phyloP scores from a whole-genome alignment of 2,329 filamentous ascomycete genomes.

The Microcyclospora tardicrescens region DNA sequence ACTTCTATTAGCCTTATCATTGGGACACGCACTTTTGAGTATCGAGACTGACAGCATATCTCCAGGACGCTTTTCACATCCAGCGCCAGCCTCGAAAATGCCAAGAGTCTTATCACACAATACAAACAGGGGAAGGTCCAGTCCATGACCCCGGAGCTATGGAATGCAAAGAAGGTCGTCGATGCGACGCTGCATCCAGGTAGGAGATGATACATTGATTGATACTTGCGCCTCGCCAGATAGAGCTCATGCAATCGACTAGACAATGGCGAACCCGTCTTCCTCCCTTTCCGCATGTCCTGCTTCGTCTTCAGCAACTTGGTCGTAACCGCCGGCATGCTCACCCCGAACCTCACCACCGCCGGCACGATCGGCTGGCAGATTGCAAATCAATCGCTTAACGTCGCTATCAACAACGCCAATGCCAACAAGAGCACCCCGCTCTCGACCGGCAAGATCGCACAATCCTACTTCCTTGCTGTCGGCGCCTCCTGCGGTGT shows the following conservation, averaged over 20 bases:
- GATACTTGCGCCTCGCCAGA: too few species aligned
- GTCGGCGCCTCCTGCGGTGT: conserved; percentile 90
- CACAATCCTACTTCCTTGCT: conserved; percentile 81
- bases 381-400: conserved; percentile 90
- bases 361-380: conserved; percentile 87
- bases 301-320: conserved; percentile 88
- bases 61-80: conserved; percentile 75
- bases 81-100: conserved; percentile 63
- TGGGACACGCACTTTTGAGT: background rate
- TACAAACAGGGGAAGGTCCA: conserved; percentile 77
- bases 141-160: conserved; percentile 79
- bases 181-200: conserved; percentile 93
- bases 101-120: conserved; percentile 65
- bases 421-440: conserved; percentile 97
- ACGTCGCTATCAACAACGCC: conserved; percentile 93
- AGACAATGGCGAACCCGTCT: conserved; percentile 88
- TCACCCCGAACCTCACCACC: conserved; percentile 76
- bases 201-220: conserved; percentile 31
- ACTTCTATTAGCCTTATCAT: background rate
- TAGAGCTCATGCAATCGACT: background rate
- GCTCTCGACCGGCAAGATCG: conserved; percentile 64
- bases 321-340: conserved; percentile 91
- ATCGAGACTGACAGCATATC: conserved; percentile 2
- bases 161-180: conserved; percentile 92
- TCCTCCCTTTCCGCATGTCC: conserved; percentile 96